Conservation (phyloP, 345 rosid genomes). For the Citrus australasica region DNA sequence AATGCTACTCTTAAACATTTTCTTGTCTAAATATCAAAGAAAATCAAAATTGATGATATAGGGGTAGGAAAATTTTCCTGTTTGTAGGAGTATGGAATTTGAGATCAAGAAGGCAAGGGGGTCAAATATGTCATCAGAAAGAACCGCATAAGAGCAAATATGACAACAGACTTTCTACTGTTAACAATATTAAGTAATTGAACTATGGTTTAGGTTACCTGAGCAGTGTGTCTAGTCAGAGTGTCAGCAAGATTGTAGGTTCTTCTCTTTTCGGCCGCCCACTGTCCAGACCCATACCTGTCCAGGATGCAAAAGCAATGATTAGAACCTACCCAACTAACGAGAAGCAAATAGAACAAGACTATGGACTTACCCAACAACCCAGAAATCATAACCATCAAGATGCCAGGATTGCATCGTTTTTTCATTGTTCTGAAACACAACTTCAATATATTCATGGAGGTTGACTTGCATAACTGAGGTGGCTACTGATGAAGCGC, state of each 20-base stretch:
- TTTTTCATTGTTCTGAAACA: conserved; percentile 73
- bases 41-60: not conserved
- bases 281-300: conserved; percentile 78
- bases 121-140: not conserved
- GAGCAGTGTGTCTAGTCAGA: conserved; percentile 80
- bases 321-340: conserved; percentile 8
- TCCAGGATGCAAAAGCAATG: not conserved
- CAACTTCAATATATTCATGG: conserved; percentile 68
- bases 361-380: conserved; percentile 59
- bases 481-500: conserved; percentile 49
- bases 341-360: not conserved
- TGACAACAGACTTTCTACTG: not conserved
- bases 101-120: not conserved
- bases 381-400: conserved; percentile 96
- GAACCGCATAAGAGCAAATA: not conserved
- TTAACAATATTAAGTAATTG: not conserved
- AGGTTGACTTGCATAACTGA: conserved; percentile 55
- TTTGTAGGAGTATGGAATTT: not conserved
- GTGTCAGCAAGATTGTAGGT: conserved; percentile 73
- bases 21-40: not conserved
- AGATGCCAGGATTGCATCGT: conserved; percentile 89
- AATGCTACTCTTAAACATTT: not conserved
- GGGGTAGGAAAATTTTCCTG: not conserved
- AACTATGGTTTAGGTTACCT: conserved; percentile 39
- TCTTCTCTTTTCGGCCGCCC: conserved; percentile 51